Evolutionary conservation across 1,284 basidiomycete species (phyloP).

Genomic region (Ganoderma lucidum): DNA sequence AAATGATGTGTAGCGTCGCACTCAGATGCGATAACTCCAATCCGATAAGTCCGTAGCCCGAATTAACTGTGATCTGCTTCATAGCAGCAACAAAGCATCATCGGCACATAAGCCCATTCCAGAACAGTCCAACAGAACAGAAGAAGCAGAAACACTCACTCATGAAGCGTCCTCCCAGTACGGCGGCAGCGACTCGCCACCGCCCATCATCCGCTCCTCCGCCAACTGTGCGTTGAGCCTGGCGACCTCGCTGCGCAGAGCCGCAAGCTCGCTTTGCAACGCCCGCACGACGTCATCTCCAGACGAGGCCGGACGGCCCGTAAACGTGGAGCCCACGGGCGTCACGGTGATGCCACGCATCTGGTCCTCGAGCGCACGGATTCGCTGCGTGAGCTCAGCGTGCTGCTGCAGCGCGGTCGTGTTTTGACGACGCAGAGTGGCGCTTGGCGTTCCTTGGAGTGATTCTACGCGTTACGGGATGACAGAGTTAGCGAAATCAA

Average conservation of each 20-base stretch:
- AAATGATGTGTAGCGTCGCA: background rate
- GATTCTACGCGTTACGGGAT: background rate
- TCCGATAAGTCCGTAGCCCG: background rate
- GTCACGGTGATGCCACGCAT: background rate
- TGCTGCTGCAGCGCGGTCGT: background rate
- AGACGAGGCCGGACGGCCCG: background rate
- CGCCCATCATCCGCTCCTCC: background rate
- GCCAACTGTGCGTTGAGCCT: slow-evolving; percentile 8
- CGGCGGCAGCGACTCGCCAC: slow-evolving; percentile 5
- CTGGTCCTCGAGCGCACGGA: slow-evolving; percentile 11
- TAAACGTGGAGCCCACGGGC: background rate
- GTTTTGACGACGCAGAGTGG: background rate
- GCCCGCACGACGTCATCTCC: background rate
- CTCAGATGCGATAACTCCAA: background rate
- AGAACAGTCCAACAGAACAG: background rate
- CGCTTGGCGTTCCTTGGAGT: background rate
- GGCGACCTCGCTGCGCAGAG: slow-evolving; percentile 8
- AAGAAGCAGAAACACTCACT: slow-evolving; percentile 1
- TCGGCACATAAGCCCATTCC: background rate
- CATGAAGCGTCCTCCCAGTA: background rate
- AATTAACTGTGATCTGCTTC: background rate
- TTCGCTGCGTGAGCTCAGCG: slow-evolving; percentile 8
- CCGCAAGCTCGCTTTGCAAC: slow-evolving; percentile 10
- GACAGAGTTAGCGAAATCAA: background rate
- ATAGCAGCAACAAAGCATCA: background rate